Base-by-base conservation (phyloP, 495 filamentous ascomycete genomes). In the Neurospora pannonica region DNA sequence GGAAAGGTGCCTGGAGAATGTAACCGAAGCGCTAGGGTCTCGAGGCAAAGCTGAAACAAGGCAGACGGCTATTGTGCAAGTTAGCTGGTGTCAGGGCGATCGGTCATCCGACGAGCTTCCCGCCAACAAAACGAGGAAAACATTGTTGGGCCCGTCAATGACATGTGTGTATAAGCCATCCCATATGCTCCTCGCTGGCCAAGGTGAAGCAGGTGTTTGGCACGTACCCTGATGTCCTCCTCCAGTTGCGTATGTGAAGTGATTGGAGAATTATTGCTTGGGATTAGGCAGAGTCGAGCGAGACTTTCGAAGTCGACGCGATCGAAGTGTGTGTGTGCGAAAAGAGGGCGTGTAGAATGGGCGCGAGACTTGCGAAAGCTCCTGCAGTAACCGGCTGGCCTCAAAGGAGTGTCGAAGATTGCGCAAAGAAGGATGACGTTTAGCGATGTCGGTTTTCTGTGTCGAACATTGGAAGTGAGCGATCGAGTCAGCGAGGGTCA, bases 351-450 rank as follows among this genome's bases (percentile, higher is more conserved):
- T 67, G 54, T 67, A 36, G 31, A 67, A 36, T 67, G 54, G 6
- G 76, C 70, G 78, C 79, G 76, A 78, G 75, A 76, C 75, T 82
- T 81, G 84, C 82, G 81, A 87, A 82, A 82, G 80, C 92, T 94
- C 91, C 93, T 93, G 93, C 92, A 95, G 93, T 89, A 87, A 83
- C 92, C 92, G 89, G 93, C 93, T 94, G 92, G 91, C 92, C 93
- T 95, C 90, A 92, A 92, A 92, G 90, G 89, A 92, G 89, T 82
- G 77, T 76, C 84, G 82, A 83, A 85, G 83, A 84, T 79, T 80
- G 78, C 81, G 78, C 73, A 76, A 74, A 78, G 74, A 78, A 78
- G 77, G 76, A 77, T 77, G 46, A 73, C 74, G 31, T 76, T 78
- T 74, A 76, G 54, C 71, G 74, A 74, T 73, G 60, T 73, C 73